Conservation (phyloP, 164 flowering plant species). For the Cinnamomum chago region DNA sequence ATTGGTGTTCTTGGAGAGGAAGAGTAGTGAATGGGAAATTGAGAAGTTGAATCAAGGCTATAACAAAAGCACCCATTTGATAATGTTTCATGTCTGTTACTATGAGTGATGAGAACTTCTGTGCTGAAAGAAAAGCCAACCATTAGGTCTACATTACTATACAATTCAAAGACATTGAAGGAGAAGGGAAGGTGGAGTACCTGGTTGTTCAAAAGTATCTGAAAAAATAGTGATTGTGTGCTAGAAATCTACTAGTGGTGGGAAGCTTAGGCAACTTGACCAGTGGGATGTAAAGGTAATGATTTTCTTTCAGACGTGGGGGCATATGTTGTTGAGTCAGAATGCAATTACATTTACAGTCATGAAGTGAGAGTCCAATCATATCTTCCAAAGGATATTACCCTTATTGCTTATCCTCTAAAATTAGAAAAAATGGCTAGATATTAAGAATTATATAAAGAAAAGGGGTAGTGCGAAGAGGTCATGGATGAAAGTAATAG, state of each 20-base stretch:
- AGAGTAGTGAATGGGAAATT: constrained; percentile 11
- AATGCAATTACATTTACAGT: constrained; percentile 5
- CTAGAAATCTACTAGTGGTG: constrained; percentile 1
- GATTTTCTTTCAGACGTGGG: constrained; percentile 5
- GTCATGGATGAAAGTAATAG: not conserved
- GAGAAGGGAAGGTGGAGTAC: constrained; percentile 7
- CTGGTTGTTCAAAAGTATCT: constrained; percentile 2
- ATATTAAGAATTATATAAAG: not conserved
- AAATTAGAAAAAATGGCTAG: constrained; percentile 4
- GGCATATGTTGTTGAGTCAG: not conserved
- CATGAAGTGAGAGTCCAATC: constrained; percentile 7
- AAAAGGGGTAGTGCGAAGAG: too few species aligned
- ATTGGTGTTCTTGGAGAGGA: constrained; percentile 12
- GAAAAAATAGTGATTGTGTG: constrained; percentile 1
- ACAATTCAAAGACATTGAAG: not conserved
- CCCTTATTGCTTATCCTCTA: constrained; percentile 3
- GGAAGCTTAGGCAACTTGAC: constrained; percentile 7
- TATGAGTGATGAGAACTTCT: constrained; percentile 8
- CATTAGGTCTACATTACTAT: not conserved
- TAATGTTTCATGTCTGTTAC: not conserved
- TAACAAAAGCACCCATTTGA: constrained; percentile 9
- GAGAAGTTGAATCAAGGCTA: constrained; percentile 7
- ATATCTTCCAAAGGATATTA: not conserved
- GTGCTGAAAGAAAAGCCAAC: not conserved
- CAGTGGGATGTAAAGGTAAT: constrained; percentile 19